These are phyloP conservation scores for Histomonas meleagridis DNA, from an alignment of 208 protist species.

Conservation along the genomic window DNA sequence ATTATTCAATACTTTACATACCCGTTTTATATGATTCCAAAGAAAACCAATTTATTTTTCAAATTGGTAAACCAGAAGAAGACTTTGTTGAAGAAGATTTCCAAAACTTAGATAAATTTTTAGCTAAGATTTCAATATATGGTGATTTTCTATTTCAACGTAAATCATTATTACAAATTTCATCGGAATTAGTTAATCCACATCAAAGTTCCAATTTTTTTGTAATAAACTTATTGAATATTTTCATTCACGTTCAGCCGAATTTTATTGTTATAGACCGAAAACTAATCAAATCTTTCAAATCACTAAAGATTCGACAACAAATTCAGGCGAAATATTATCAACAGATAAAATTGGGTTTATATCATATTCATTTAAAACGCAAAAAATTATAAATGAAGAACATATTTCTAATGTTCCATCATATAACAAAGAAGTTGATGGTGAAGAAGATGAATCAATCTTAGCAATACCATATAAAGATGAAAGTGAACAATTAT, in stretches of 20 bases:
- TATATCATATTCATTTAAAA: neutral
- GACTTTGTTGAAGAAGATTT: neutral
- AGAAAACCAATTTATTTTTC: neutral
- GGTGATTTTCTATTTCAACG: neutral
- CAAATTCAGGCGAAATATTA: neutral
- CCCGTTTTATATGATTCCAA: neutral
- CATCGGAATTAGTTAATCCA: neutral
- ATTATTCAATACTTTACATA: neutral
- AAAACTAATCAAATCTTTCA: neutral
- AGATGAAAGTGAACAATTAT: neutral
- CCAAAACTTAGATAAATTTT: neutral
- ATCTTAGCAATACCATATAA: neutral
- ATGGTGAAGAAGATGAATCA: neutral
- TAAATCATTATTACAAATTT: neutral
- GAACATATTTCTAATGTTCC: neutral
- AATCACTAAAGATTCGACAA: neutral
- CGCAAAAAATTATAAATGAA: neutral
- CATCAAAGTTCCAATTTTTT: neutral
- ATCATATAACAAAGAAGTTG: neutral
- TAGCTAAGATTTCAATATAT: neutral
- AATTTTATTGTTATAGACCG: neutral
- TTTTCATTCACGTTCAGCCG: neutral
- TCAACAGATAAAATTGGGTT: neutral
- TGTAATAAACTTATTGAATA: neutral
- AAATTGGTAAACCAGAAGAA: neutral